These are phyloP conservation scores for Fusarium denticulatum DNA, from an alignment of 2,329 filamentous ascomycete genomes.

Conservation along the genomic window DNA sequence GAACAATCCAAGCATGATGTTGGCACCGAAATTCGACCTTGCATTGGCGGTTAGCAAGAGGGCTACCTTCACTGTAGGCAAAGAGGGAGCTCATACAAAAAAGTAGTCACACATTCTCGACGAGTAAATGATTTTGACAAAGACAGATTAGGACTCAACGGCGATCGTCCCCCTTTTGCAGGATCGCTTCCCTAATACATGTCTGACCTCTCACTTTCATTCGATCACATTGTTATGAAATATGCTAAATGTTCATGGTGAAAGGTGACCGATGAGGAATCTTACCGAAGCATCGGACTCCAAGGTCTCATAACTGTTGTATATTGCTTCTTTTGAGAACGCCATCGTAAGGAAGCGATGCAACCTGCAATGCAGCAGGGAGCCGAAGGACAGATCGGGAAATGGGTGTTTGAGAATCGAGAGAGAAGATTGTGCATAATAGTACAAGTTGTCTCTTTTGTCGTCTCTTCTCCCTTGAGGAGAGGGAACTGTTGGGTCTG, in stretches of 20 bases:
- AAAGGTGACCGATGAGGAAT: constrained; percentile 18
- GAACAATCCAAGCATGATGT: constrained; percentile 39
- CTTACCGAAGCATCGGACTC: constrained; percentile 17
- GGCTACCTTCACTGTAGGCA: background rate
- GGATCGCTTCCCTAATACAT: background rate
- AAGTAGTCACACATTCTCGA: constrained; percentile 40
- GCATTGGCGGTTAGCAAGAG: background rate
- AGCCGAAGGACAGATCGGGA: constrained; percentile 18
- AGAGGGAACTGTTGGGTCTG: constrained; percentile 21
- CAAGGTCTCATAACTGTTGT: constrained; percentile 5
- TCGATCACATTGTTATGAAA: background rate
- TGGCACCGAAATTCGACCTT: constrained; percentile 41
- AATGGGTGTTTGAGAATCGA: constrained; percentile 13
- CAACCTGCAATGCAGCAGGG: constrained; percentile 24
- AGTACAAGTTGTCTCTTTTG: constrained; percentile 18
- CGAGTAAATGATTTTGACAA: background rate
- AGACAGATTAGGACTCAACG: background rate
- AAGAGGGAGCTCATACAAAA: constrained; percentile 22
- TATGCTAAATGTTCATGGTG: constrained; percentile 11
- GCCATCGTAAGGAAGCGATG: constrained; percentile 31
- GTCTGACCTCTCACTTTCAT: constrained; percentile 1
- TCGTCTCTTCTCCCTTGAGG: constrained; percentile 32
- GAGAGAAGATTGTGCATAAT: background rate
- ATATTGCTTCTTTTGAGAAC: constrained; percentile 36
- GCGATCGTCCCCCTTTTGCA: constrained; percentile 12